These are phyloP conservation scores for Eremothecium gossypii DNA, from an alignment of 1,139 yeast genomes.

Conservation along the genomic window DNA sequence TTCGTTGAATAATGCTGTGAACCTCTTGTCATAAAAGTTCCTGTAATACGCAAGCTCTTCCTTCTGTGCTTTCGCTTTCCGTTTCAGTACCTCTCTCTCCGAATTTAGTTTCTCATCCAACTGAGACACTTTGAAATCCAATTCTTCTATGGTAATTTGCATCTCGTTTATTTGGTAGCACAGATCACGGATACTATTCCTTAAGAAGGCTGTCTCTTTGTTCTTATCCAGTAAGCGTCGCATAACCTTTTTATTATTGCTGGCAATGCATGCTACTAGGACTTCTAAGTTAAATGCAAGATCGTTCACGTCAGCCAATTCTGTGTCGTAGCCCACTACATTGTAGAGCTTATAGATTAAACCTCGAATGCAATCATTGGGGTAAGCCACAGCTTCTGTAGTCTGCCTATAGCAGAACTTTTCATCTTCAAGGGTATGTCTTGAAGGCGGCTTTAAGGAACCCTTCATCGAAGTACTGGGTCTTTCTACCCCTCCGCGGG, in stretches of 20 bases:
- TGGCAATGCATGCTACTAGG: slow-evolving; percentile 4
- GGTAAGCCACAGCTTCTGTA: slow-evolving; percentile 3
- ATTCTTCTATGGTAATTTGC: slow-evolving; percentile 2
- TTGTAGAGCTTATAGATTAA: slow-evolving; percentile 3
- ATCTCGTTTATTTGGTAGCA: slow-evolving; percentile 1
- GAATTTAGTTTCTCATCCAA: slow-evolving; percentile 1
- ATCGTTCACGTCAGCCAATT: slow-evolving; percentile 3
- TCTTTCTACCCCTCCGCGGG: slow-evolving; percentile 1
- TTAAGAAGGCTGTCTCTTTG: slow-evolving; percentile 1
- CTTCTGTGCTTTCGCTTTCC: background rate
- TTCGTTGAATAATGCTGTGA: background rate
- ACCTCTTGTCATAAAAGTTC: background rate
- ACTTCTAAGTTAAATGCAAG: slow-evolving; percentile 5
- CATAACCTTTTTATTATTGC: slow-evolving; percentile 3
- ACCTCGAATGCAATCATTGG: slow-evolving; percentile 1
- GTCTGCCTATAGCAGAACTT: slow-evolving; percentile 4
- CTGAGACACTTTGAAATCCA: slow-evolving; percentile 1
- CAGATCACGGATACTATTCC: slow-evolving; percentile 3
- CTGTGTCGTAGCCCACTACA: slow-evolving; percentile 2
- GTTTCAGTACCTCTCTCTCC: background rate
- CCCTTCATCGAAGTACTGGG: slow-evolving; percentile 1
- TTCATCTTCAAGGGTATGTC: slow-evolving; percentile 3
- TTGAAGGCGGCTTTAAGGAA: slow-evolving; percentile 2
- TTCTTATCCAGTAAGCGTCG: slow-evolving; percentile 1
- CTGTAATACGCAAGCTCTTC: slow-evolving; percentile 1